These are phyloP conservation scores for Lignosus rhinocerotis DNA, from an alignment of 1,284 basidiomycete species.

Conservation along the genomic window DNA sequence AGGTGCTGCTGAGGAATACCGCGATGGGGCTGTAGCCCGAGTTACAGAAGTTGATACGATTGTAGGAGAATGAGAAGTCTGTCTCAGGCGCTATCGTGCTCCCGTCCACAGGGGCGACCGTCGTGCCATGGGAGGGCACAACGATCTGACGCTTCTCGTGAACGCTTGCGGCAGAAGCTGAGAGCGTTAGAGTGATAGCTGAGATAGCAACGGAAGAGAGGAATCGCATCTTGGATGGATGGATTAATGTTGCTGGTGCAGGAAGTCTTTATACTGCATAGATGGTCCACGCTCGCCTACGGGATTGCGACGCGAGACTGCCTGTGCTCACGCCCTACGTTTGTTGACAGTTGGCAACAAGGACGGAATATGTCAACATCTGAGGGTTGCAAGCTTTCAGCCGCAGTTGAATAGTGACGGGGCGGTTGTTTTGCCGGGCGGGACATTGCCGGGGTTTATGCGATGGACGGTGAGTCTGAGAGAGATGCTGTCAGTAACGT, in stretches of 20 bases:
- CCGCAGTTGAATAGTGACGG: too few species aligned
- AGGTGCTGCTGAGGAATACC: slow-evolving; percentile 21
- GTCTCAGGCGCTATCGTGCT: slow-evolving; percentile 17
- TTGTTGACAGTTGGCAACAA: neutral
- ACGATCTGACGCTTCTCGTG: slow-evolving; percentile 21
- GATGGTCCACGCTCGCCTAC: neutral
- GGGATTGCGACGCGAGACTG: neutral
- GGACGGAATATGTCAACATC: neutral
- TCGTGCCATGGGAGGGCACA: slow-evolving; percentile 17
- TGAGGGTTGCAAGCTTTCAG: too few species aligned
- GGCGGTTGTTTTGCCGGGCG: too few species aligned
- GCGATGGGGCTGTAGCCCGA: slow-evolving; percentile 26
- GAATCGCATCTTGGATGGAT: slow-evolving; percentile 10
- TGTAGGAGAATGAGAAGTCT: slow-evolving; percentile 24
- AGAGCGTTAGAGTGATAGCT: slow-evolving; percentile 5
- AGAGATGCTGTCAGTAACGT: too few species aligned
- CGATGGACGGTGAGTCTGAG: too few species aligned
- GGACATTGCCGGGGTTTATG: too few species aligned
- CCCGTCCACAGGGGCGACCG: slow-evolving; percentile 14
- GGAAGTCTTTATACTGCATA: neutral
- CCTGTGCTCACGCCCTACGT: neutral
- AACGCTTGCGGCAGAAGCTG: slow-evolving; percentile 2
- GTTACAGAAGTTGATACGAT: slow-evolving; percentile 21
- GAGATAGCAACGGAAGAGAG: slow-evolving; percentile 4
- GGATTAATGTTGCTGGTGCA: neutral